Base-by-base conservation (phyloP, 257 asterid species). In the Petrea volubilis region DNA sequence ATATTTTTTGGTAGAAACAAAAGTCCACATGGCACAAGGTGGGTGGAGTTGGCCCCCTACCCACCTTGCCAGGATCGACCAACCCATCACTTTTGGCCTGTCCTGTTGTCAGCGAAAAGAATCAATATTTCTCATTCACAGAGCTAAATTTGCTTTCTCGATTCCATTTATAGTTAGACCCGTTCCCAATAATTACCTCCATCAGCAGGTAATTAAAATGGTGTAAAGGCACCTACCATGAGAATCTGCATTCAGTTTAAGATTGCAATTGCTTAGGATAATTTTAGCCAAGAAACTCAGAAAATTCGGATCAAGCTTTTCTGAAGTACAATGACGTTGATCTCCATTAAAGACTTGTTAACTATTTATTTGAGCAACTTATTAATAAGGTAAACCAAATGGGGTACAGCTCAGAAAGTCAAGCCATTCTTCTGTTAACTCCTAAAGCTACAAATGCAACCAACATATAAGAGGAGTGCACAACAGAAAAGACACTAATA, bases 121-220 rank as follows among this genome's bases (percentile, higher is more conserved):
- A 13, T 4, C 14, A 20, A 24, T 5, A 5, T 6, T 14, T 67
- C 17, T 52, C 33, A 52, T 31, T 46, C 27, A 36, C 52, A 67
- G 52, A 67, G 24, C 27, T 67, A 60, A 18, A 23, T 10, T 50
- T 50, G 57, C 21, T 60, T 11, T 34, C 49, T 34, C 50, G 9
- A 47, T 47, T 34, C 14, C 17, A 34, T 58, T 8, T 20, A 34
- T 34, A 17, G 23, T 13, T 64, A 46, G 61, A 33, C 24, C 14
- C 50, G 15, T 51, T 46, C 12, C 15, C 40, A 53, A 41, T 25
- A 62, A 24, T 40, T 36, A 7, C 31, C 53, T 23, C 53, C 28
- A 34, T 67, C 21, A 34, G 53, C 73, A 67, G 25, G 73, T 36
- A 53, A 21, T 53, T 67, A 27, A 52, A 52, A 23, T 7, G 5